phyloP scores from a whole-genome alignment of 1,284 basidiomycete species.

The Leccinum griseonigrum region DNA sequence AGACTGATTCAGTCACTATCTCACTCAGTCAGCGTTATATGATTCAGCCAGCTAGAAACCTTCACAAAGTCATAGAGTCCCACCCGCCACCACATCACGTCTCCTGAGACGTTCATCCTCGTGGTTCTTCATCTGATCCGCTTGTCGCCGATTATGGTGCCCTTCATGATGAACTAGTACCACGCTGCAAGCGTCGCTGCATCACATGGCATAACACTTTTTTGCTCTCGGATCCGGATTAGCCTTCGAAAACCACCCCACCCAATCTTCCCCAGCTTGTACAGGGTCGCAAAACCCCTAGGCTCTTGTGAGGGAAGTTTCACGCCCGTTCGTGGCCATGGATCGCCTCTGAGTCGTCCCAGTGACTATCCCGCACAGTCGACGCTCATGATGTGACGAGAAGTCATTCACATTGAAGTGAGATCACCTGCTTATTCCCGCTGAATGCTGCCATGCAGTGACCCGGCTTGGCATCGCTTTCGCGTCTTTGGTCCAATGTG shows the following conservation, averaged over 20 bases:
- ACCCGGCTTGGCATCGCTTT: slow-evolving; percentile 3
- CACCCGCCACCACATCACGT: slow-evolving; percentile 3
- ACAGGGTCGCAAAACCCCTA: not conserved
- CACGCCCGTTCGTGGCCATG: not conserved
- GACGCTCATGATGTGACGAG: slow-evolving; percentile 12
- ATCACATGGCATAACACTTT: not conserved
- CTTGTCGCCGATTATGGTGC: slow-evolving; percentile 2
- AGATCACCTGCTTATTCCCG: slow-evolving; percentile 21
- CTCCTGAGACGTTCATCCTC: slow-evolving; percentile 8
- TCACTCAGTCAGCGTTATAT: too few relatives aligned
- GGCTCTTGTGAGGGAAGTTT: not conserved
- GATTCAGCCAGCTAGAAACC: not conserved
- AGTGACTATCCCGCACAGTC: slow-evolving; percentile 14
- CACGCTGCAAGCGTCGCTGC: slow-evolving; percentile 6
- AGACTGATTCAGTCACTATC: not conserved
- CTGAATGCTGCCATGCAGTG: slow-evolving; percentile 5
- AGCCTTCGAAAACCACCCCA: not conserved
- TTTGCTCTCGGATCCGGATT: slow-evolving; percentile 1
- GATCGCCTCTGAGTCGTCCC: not conserved
- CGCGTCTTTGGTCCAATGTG: slow-evolving; percentile 3
- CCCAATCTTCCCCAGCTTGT: not conserved
- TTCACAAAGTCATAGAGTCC: not conserved
- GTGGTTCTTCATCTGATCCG: slow-evolving; percentile 19
- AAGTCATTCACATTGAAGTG: slow-evolving; percentile 11
- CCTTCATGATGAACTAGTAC: slow-evolving; percentile 5